phyloP scores from a whole-genome alignment of 306 rosid genomes.

The Mimosa pudica region DNA sequence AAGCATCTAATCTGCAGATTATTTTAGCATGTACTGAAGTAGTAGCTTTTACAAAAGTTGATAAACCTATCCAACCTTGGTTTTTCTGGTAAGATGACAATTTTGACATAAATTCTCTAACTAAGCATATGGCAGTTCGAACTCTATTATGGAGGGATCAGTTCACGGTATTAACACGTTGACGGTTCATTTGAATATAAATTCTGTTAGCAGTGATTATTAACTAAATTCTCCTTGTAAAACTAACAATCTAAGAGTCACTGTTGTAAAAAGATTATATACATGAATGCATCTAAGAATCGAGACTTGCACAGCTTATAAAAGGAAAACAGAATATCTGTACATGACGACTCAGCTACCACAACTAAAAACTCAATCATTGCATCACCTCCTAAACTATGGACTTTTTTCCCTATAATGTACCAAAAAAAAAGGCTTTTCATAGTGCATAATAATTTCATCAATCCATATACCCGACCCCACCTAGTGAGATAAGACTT shows the following conservation, averaged over 20 bases:
- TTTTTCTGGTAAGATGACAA: neutral
- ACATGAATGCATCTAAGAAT: neutral
- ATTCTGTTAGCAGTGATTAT: neutral
- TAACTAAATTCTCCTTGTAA: neutral
- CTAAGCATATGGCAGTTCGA: neutral
- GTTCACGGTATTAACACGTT: neutral
- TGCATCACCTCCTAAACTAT: neutral
- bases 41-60: neutral
- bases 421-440: no score
- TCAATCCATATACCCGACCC: no score
- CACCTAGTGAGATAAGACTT: no score
- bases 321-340: neutral
- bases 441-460: no score
- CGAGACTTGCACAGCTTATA: neutral
- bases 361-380: neutral
- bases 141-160: neutral
- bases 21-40: constrained; percentile 1
- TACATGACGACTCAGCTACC: neutral
- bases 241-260: neutral
- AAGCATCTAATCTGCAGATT: neutral
- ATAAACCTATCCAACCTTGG: neutral
- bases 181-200: neutral
- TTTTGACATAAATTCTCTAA: neutral
- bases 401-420: neutral
- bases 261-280: neutral